Conservation (phyloP, 2,329 filamentous ascomycete genomes). For the Calonectria henricotiae region DNA sequence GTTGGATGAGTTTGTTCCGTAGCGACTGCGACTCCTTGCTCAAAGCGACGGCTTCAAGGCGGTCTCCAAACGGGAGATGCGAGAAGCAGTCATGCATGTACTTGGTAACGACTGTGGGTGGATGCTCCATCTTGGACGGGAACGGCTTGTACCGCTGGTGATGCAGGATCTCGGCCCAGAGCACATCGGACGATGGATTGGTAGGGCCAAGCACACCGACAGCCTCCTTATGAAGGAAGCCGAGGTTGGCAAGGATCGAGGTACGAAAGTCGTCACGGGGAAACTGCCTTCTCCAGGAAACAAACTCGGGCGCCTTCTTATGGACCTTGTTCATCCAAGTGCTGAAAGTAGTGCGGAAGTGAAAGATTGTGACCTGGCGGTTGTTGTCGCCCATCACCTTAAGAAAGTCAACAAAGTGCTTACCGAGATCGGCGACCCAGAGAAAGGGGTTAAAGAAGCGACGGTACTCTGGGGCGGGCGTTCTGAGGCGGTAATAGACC, state of each 20-base stretch:
- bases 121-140: conserved; percentile 34
- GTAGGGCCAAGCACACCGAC: conserved; percentile 63
- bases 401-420: conserved; percentile 81
- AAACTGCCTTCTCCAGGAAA: conserved; percentile 70
- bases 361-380: conserved; percentile 64
- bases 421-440: conserved; percentile 81
- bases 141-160: conserved; percentile 57
- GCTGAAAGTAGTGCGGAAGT: conserved; percentile 74
- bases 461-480: conserved; percentile 73
- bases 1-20: conserved; percentile 51
- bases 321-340: conserved; percentile 71
- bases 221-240: conserved; percentile 78
- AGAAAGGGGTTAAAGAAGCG: conserved; percentile 76
- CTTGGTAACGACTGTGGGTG: conserved; percentile 78
- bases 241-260: conserved; percentile 72
- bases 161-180: conserved; percentile 71
- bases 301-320: conserved; percentile 60
- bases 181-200: conserved; percentile 57
- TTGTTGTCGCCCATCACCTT: conserved; percentile 54
- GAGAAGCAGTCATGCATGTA: conserved; percentile 78
- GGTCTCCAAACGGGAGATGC: conserved; percentile 72
- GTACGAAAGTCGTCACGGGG: conserved; percentile 74
- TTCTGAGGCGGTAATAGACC: conserved; percentile 77
- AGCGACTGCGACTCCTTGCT: conserved; percentile 51
- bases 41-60: conserved; percentile 62